Evolutionary conservation across 2,329 filamentous ascomycete species (phyloP), one percentile per base, ranked within the genome.

Genomic region (Metarhizium robertsii): DNA sequence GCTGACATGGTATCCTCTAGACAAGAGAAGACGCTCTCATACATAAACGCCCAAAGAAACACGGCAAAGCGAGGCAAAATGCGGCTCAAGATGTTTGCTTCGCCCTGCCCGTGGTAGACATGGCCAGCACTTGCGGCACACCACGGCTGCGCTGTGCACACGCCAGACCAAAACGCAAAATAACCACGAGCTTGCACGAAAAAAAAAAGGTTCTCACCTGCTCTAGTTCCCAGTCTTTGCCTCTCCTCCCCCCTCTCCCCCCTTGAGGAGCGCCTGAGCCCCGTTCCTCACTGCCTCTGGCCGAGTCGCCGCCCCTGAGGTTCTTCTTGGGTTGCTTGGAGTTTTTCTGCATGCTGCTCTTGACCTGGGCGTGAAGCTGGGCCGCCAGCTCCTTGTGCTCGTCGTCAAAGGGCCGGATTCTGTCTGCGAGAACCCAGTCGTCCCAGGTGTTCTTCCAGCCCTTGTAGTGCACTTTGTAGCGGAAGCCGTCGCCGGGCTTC

Each of bases 401-500:
- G 55, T 95, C 90, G 53, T 86, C 96, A 69, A 92, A 87, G 74
- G 96, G 96, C 67, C 92, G 87, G 58, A 99, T 86, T 62, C 94
- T 89, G 70, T 97, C 92, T 71, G 91, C 86, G 25, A 89, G 84
- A 48, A 97, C 94, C 92, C 92, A 97, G 75, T 99, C 94, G 75
- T 99, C 94, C 94, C 94, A 99, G 80, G 91, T 96, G 71, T 92
- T 92, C 79, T 99, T 99, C 94, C 94, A 99, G 66, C 94, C 94
- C 73, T 97, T 97, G 77, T 99, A 99, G 73, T 99, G 94, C 55
- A 99, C 88, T 67, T 89, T 88, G 75, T 95, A 99, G 69, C 90
- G 84, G 67, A 84, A 91, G 38, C 87, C 84, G 58, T 86, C 75
- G 46, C 73, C 86, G 20, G 74, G 86, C 69, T 84, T 85, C 71